Evolutionary conservation across 441 rosid genomes (phyloP).

Genomic region (Populus hybrid): DNA sequence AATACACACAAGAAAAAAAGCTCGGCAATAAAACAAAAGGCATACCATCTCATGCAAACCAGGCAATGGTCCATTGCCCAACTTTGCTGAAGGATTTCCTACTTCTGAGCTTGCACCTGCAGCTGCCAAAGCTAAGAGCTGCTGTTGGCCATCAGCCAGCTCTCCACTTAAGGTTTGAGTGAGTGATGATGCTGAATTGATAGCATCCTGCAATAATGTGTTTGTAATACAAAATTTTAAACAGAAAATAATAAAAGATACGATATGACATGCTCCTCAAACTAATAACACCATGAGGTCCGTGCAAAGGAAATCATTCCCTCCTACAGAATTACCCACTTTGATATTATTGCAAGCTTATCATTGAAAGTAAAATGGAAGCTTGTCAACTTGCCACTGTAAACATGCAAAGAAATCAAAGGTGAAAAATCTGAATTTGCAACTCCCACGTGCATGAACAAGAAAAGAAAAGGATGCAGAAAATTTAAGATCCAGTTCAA

Average conservation of each 20-base stretch:
- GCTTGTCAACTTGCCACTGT: neutral
- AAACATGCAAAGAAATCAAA: neutral
- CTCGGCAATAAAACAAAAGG: neutral
- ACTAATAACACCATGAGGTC: neutral
- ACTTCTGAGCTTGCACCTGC: constrained; percentile 48
- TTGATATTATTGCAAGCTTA: neutral
- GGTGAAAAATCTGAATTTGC: neutral
- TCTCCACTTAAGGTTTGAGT: constrained; percentile 62
- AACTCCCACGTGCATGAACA: neutral
- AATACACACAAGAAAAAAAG: neutral
- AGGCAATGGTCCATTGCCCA: constrained; percentile 58
- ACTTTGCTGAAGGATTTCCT: constrained; percentile 43
- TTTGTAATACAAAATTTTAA: neutral
- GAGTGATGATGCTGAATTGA: constrained; percentile 60
- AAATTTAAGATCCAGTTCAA: neutral
- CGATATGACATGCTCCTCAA: neutral
- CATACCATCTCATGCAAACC: constrained; percentile 55
- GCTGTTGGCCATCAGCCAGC: constrained; percentile 62
- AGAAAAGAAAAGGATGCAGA: neutral
- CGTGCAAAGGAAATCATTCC: neutral
- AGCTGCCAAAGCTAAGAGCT: constrained; percentile 60
- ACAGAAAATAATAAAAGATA: neutral
- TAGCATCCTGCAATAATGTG: constrained; percentile 51
- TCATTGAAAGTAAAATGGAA: neutral
- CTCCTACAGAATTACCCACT: neutral